Percentiles rank a stretch among this genome's conserved stretches.
phyloP scores from a whole-genome alignment of 257 asterid species.

The Marsdenia floribunda region DNA sequence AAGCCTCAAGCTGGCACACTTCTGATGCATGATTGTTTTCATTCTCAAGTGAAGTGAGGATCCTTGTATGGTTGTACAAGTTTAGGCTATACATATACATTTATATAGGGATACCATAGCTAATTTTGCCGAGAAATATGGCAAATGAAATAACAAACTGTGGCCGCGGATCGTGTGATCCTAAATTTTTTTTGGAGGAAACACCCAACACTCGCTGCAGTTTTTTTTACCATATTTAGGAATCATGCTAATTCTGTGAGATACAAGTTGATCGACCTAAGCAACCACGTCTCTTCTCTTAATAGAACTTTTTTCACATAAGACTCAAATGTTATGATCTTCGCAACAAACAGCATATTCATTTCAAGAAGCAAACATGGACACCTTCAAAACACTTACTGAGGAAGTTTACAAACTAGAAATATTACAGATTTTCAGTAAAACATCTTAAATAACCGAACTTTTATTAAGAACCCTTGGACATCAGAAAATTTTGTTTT shows the following conservation, averaged over 20 bases:
- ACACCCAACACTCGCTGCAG: too few relatives aligned
- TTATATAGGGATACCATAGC: too few relatives aligned
- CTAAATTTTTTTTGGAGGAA: too few relatives aligned
- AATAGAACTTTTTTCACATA: neutral
- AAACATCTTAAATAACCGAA: neutral
- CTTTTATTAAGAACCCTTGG: neutral
- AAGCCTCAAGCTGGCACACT: neutral
- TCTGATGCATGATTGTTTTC: too few relatives aligned
- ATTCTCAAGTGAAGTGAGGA: too few relatives aligned
- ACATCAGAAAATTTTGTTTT: neutral
- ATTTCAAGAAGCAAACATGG: neutral
- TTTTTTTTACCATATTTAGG: too few relatives aligned
- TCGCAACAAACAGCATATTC: neutral
- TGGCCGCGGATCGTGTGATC: too few relatives aligned
- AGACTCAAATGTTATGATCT: neutral
- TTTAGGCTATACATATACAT: too few relatives aligned
- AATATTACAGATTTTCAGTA: neutral
- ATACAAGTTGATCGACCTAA: neutral
- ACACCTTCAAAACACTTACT: neutral
- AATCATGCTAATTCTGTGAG: too few relatives aligned
- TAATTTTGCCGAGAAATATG: too few relatives aligned
- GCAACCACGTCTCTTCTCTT: neutral
- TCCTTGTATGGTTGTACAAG: too few relatives aligned
- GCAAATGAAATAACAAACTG: too few relatives aligned
- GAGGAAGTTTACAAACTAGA: neutral